phyloP scores from a whole-genome alignment of 1,139 yeast species.

The Candida sp. region DNA sequence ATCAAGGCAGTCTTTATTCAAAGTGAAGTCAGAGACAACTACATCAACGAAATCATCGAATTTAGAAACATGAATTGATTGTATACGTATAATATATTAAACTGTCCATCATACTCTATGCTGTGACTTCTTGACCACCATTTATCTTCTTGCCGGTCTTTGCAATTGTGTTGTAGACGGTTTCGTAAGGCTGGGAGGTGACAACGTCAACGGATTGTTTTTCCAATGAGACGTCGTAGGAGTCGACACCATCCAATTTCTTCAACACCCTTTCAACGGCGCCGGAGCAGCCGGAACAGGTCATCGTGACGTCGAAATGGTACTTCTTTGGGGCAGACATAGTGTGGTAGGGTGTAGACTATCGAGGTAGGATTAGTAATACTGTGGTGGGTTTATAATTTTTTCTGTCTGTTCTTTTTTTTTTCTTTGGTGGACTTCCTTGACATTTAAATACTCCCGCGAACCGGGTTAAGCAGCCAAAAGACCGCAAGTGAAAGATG shows the following conservation, averaged over 20 bases:
- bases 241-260: conserved; percentile 75
- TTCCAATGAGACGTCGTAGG: conserved; percentile 75
- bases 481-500: neutral
- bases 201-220: conserved; percentile 83
- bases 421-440: neutral
- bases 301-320: conserved; percentile 80
- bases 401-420: neutral
- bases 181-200: conserved; percentile 68
- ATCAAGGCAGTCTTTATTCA: conserved; percentile 69
- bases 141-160: conserved; percentile 92
- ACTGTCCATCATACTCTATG: neutral
- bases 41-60: conserved; percentile 61
- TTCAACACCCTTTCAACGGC: conserved; percentile 84
- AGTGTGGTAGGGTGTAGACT: neutral
- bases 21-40: conserved; percentile 64
- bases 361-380: neutral
- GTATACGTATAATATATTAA: neutral
- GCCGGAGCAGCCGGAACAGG: conserved; percentile 86
- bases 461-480: neutral
- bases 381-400: neutral
- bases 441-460: neutral
- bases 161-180: conserved; percentile 76
- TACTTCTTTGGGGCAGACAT: conserved; percentile 38
- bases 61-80: conserved; percentile 22
- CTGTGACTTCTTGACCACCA: conserved; percentile 54